phyloP scores from a whole-genome alignment of 2,329 filamentous ascomycete species.

The Penicillium sp. region DNA sequence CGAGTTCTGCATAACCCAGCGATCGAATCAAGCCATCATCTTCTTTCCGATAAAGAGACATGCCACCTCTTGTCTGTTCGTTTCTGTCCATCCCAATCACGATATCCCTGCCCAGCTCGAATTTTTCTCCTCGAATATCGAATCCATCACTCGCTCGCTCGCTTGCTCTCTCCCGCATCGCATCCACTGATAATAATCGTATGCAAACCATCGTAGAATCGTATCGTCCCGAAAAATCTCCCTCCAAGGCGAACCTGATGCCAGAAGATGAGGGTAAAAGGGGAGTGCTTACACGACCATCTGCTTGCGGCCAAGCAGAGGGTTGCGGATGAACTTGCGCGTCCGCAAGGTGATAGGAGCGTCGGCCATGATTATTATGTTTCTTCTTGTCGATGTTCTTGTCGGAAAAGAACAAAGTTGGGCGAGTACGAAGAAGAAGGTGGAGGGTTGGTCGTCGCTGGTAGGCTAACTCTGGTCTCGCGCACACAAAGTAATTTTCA shows the following conservation, averaged over 20 bases:
- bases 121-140: background rate
- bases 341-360: conserved; percentile 80
- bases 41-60: background rate
- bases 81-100: background rate
- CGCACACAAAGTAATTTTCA: conserved; percentile 24
- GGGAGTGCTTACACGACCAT: conserved; percentile 88
- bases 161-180: background rate
- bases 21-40: background rate
- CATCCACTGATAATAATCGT: no score
- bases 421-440: conserved; percentile 1
- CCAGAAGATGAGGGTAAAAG: conserved; percentile 14
- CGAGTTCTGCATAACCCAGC: background rate
- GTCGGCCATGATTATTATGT: conserved; percentile 76
- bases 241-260: background rate
- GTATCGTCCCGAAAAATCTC: background rate
- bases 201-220: background rate
- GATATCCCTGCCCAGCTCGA: background rate
- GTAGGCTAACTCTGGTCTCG: background rate
- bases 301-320: conserved; percentile 97
- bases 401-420: conserved; percentile 13
- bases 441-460: background rate
- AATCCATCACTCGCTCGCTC: background rate
- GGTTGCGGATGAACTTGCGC: conserved; percentile 99
- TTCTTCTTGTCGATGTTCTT: conserved; percentile 11
- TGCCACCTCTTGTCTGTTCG: background rate